These are phyloP conservation scores for Udeniomyces megalosporus DNA, from an alignment of 768 basidiomycete genomes.

Conservation along the genomic window DNA sequence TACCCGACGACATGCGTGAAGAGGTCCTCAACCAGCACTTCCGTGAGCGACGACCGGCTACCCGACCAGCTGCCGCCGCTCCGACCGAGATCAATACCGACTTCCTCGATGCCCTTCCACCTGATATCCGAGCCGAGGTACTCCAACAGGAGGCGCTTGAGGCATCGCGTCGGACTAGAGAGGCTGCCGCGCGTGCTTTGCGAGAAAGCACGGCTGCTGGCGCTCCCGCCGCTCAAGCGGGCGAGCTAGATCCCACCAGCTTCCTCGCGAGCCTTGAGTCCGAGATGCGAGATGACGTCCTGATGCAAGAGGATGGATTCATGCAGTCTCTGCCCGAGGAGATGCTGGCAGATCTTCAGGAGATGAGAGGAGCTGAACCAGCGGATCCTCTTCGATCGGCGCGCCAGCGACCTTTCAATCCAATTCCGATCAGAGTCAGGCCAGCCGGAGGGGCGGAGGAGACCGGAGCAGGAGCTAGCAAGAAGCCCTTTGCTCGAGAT, in stretches of 20 bases:
- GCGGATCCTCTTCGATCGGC: too few relatives aligned
- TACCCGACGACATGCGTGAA: conserved; percentile 97
- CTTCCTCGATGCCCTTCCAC: conserved; percentile 89
- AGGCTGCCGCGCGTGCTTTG: conserved; percentile 21
- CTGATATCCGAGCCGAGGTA: conserved; percentile 91
- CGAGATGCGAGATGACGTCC: conserved; percentile 61
- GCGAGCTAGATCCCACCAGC: conserved; percentile 71
- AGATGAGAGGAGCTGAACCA: too few relatives aligned
- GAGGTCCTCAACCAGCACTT: conserved; percentile 96
- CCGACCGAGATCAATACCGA: conserved; percentile 82
- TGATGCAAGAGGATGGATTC: conserved; percentile 16
- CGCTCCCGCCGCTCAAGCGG: conserved; percentile 26
- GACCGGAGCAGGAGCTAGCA: background rate
- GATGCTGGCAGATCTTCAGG: conserved; percentile 6
- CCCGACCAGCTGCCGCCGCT: conserved; percentile 33
- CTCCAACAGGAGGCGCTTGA: conserved; percentile 87
- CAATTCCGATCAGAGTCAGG: too few relatives aligned
- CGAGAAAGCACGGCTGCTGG: conserved; percentile 9
- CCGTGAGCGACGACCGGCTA: conserved; percentile 63
- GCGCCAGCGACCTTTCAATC: too few relatives aligned
- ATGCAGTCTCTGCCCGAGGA: conserved; percentile 14
- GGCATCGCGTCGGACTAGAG: conserved; percentile 40
- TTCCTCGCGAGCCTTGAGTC: conserved; percentile 88
- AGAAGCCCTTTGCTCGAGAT: conserved; percentile 52
- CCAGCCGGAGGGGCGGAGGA: too few relatives aligned